Percentiles rank a stretch among this genome's conserved stretches.
These are phyloP conservation scores for Diaporthe sp. DNA, from an alignment of 2,329 filamentous ascomycete species.

Conservation along the genomic window DNA sequence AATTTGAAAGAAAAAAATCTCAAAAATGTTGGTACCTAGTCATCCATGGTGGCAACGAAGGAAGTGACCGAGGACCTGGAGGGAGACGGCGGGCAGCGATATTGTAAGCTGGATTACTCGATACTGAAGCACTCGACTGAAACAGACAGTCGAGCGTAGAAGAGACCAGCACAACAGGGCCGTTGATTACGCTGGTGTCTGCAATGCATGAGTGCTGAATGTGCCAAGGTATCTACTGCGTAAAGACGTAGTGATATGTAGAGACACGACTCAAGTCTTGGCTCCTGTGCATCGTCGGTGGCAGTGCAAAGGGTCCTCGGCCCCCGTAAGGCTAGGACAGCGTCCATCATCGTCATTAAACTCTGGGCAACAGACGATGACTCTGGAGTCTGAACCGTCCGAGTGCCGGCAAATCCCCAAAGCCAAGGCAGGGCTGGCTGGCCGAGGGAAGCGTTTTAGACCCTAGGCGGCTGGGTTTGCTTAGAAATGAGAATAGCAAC, in stretches of 20 bases:
- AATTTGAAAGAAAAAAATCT: neutral
- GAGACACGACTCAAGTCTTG: conserved; percentile 19
- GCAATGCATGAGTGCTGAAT: neutral
- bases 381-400: neutral
- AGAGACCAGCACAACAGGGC: neutral
- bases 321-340: neutral
- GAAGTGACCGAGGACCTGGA: neutral
- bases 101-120: neutral
- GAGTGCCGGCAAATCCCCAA: neutral
- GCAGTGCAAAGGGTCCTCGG: conserved; percentile 48
- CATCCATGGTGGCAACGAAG: neutral
- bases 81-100: neutral
- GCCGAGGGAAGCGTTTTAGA: conserved; percentile 1
- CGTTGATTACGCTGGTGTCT: neutral
- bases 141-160: neutral
- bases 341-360: neutral
- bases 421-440: neutral
- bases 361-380: neutral
- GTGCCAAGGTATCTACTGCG: neutral
- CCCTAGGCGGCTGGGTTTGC: neutral
- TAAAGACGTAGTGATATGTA: neutral
- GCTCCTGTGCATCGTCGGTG: conserved; percentile 42
- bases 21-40: neutral
- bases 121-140: neutral
- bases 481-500: neutral